These are phyloP conservation scores for Anisogramma anomala DNA, from an alignment of 2,329 filamentous ascomycete species.

Conservation along the genomic window DNA sequence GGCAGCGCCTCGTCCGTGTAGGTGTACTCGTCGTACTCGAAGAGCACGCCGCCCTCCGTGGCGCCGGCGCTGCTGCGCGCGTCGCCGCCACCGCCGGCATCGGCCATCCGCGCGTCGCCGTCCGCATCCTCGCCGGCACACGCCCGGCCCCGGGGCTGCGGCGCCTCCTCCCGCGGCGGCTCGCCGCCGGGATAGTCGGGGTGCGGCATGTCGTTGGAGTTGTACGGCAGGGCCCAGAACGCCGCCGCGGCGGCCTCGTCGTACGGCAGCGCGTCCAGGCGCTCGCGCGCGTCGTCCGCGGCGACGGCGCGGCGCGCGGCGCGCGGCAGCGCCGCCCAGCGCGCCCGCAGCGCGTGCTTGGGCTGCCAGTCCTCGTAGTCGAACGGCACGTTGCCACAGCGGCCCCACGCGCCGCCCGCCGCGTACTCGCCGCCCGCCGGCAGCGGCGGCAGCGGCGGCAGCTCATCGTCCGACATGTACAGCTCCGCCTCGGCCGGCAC, in stretches of 20 bases:
- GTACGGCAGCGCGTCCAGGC: constrained; percentile 15
- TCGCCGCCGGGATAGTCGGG: neutral
- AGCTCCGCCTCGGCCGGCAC: constrained; percentile 38
- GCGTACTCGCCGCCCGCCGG: constrained; percentile 3
- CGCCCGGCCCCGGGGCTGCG: no score
- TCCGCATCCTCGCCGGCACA: neutral
- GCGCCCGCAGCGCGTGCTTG: constrained; percentile 34
- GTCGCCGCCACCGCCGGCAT: neutral
- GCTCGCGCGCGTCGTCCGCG: constrained; percentile 21
- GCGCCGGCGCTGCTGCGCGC: neutral
- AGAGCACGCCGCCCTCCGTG: neutral
- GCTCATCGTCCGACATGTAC: constrained; percentile 39
- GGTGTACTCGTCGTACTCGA: neutral
- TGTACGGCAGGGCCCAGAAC: constrained; percentile 8
- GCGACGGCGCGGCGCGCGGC: constrained; percentile 28
- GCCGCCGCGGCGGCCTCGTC: constrained; percentile 7
- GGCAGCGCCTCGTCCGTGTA: neutral
- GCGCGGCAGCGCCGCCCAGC: constrained; percentile 27
- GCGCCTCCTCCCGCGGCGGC: neutral
- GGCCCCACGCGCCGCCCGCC: constrained; percentile 8
- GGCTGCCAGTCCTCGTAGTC: constrained; percentile 28
- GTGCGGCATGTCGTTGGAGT: neutral
- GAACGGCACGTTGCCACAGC: constrained; percentile 25
- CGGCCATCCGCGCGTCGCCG: neutral
- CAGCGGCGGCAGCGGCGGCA: constrained; percentile 12